phyloP scores from a whole-genome alignment of 345 rosid species.

The Salix udensis region DNA sequence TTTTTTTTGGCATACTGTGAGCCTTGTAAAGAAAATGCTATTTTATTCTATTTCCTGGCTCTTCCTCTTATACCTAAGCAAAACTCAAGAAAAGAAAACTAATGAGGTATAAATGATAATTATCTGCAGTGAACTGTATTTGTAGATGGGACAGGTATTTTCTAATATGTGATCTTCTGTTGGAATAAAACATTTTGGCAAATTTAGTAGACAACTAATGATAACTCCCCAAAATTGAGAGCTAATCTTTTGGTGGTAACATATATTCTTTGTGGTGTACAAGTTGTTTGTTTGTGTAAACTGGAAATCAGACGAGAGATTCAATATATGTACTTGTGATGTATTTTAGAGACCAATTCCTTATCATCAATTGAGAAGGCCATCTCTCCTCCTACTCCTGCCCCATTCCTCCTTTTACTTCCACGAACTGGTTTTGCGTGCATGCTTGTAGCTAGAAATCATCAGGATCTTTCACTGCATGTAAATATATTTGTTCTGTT shows the following conservation, averaged over 20 bases:
- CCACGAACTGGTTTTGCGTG: not conserved
- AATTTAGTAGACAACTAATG: not conserved
- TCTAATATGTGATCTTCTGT: not conserved
- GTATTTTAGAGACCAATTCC: not conserved
- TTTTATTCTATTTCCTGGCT: not conserved
- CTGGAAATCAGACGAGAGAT: not conserved
- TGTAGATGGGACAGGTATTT: not conserved
- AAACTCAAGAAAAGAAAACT: not conserved
- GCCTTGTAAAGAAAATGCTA: not conserved
- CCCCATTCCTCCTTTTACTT: not conserved
- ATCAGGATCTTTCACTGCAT: conserved; percentile 4
- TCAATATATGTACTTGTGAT: not conserved
- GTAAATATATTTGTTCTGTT: conserved; percentile 10
- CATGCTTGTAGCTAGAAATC: conserved; percentile 1
- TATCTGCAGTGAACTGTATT: not conserved
- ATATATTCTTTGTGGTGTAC: not conserved
- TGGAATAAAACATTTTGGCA: not conserved
- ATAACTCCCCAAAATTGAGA: too few species aligned
- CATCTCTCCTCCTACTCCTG: not conserved
- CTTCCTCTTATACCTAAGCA: too few species aligned
- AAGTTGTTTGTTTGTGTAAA: not conserved
- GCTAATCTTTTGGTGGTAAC: not conserved
- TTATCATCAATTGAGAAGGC: not conserved
- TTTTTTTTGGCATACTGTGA: conserved; percentile 7
- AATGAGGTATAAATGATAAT: not conserved